Conservation (phyloP, 176 grass and related monocot species). For the Oryza coarctata region DNA sequence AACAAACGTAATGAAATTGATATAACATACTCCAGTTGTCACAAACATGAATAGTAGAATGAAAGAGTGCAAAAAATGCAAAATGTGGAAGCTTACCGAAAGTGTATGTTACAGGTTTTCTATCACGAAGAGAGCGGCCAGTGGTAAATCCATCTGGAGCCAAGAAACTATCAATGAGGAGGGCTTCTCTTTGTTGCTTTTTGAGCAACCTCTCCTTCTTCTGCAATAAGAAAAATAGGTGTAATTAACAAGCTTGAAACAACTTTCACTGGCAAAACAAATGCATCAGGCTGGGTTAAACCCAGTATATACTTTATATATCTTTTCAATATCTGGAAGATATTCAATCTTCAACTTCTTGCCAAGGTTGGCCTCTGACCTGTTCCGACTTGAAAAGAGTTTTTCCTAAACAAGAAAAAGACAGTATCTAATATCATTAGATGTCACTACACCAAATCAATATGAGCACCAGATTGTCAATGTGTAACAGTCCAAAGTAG, state of each 20-base stretch:
- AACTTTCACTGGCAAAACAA: background rate
- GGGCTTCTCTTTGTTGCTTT: constrained; percentile 99
- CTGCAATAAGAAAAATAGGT: constrained; percentile 50
- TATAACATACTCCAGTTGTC: constrained; percentile 23
- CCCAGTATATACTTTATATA: constrained; percentile 67
- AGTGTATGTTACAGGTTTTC: constrained; percentile 96
- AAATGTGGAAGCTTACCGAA: constrained; percentile 59
- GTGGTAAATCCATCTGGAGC: constrained; percentile 65
- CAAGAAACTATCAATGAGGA: constrained; percentile 91
- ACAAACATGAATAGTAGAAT: background rate
- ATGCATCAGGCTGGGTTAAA: constrained; percentile 31
- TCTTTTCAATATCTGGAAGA: constrained; percentile 94
- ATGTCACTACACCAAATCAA: background rate
- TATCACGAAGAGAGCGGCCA: constrained; percentile 91
- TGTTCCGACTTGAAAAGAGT: constrained; percentile 91
- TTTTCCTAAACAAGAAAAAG: constrained; percentile 72
- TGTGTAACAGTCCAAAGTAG: background rate
- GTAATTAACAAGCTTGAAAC: constrained; percentile 30
- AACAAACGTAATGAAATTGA: constrained; percentile 3
- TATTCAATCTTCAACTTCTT: constrained; percentile 99
- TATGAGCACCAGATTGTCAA: constrained; percentile 11
- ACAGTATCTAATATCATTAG: background rate
- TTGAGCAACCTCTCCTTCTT: constrained; percentile 93
- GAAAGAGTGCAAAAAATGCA: background rate
- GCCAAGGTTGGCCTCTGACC: constrained; percentile 90